Evolutionary conservation across 1,139 yeast species (phyloP), one percentile per base, ranked within the genome.

Genomic region (Sugiyamaella sp.): DNA sequence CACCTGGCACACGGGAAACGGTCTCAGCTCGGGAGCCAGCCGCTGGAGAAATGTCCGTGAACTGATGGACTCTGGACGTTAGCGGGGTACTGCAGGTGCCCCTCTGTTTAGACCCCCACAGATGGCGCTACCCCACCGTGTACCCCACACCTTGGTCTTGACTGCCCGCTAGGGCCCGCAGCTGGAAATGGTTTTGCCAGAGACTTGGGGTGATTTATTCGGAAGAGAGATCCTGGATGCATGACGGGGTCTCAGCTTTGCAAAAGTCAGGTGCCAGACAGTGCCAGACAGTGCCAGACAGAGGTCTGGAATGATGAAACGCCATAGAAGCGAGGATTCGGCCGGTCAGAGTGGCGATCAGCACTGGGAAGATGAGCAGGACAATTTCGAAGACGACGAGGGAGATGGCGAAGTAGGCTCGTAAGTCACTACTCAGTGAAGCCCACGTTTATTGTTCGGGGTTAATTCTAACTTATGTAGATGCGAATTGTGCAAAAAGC

Each of bases 401-500:
- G 22, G 17, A 2, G 43, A 39, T 39, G 43, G 43, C 17, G 43
- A 21, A 10, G 25, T 39, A 24, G 48, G 48, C 10, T 44, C 48
- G 48, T 44, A 44, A 21, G 48, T 44, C n/a, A n/a, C n/a, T n/a
- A n/a, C n/a, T n/a, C n/a, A n/a, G n/a, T n/a, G n/a, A n/a, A n/a
- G n/a, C n/a, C n/a, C n/a, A n/a, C n/a, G n/a, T n/a, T 29, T 8
- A 25, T 29, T 29, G 8, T 8, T 29, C 14, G 4, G 8, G 35
- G 14, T 29, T 12, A 14, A 10, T 27, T 14, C 46, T 47, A 37
- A 33, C 47, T 22, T 19, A n/a, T 19, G 14, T 10, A 58, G 61
- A 6, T 61, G 64, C 47, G 61, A 61, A 37, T 52, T 45, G 25
- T 61, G 64, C 44, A 60, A 59, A 50, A 47, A 51, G 37, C 45